Evolutionary conservation across 139 green algal species (phyloP), one percentile per base, ranked within the genome.

Genomic region (Protoeuglena noctilucae): DNA sequence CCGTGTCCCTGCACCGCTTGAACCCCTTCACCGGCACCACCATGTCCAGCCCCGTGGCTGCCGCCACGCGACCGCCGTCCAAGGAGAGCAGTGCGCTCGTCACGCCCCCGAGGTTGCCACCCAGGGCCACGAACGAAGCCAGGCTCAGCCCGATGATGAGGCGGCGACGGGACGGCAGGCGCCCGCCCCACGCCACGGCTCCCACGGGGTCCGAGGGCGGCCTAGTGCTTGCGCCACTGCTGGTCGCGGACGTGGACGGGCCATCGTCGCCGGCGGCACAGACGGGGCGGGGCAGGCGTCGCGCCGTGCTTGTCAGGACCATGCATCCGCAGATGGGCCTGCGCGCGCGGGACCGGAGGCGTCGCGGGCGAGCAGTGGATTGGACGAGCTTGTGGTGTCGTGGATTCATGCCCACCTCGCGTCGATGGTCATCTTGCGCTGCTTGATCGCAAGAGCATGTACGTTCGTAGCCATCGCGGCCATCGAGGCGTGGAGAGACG

Each of bases 61-160:
- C 56, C 3, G 82, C 75, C 21, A 70, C 19, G 9, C 47, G 2
- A 0, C 81, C 82, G 5, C 67, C 69, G 56, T 89, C 78, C 18
- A 84, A 57, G 18, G 59, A 46, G 2, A 96, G 66, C 34, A 95
- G 67, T n/a, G 18, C 51, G 45, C 66, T 79, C 24, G 81, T 94
- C 6, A 85, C 25, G 18, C 80, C 78, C 12, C 72, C 59, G 6
- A 96, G 72, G 59, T 96, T 96, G 52, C 83, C 81, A 1, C 77
- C 85, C 24, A 96, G 60, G 4, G 72, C 26, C 40, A 43, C 29
- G 40, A 40, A 14, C 26, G 1, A 53, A 1, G 1, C 16, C 4
- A 41, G 19, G 16, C 1, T 12, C 9, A 1, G 48, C 17, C 51
- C 27, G 6, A 56, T 4, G 6, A 45, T 16, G 14, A 43, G 24